phyloP scores from a whole-genome alignment of 257 asterid genomes.

The Penstemon davidsonii region DNA sequence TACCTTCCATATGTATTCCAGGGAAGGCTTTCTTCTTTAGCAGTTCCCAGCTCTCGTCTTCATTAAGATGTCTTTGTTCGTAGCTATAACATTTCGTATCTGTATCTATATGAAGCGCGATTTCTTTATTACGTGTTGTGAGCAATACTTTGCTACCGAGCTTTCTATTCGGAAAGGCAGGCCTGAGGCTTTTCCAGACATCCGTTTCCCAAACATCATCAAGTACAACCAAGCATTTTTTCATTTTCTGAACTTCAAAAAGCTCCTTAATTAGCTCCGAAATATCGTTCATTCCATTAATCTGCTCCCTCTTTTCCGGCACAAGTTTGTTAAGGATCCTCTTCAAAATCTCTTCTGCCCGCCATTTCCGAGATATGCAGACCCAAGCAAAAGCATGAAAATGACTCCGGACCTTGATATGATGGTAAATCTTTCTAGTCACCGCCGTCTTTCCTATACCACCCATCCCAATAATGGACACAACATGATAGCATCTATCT shows the following conservation, averaged over 20 bases:
- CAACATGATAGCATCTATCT: not conserved
- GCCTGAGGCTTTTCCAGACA: constrained; percentile 23
- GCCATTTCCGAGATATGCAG: constrained; percentile 28
- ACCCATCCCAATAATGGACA: constrained; percentile 35
- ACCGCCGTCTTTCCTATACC: constrained; percentile 40
- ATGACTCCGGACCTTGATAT: not conserved
- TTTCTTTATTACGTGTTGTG: constrained; percentile 26
- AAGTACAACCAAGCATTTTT: constrained; percentile 29
- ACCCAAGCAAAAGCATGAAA: constrained; percentile 32
- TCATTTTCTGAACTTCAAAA: constrained; percentile 16
- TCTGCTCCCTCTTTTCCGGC: constrained; percentile 20
- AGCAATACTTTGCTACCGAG: constrained; percentile 23
- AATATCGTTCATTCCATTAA: not conserved
- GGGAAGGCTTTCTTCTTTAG: constrained; percentile 22
- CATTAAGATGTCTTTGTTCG: constrained; percentile 13
- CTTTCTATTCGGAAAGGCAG: constrained; percentile 14
- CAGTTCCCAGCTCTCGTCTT: constrained; percentile 26
- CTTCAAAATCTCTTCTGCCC: constrained; percentile 15
- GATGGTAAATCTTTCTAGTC: constrained; percentile 30
- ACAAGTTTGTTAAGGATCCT: constrained; percentile 24
- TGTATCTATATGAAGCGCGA: constrained; percentile 22
- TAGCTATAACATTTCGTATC: constrained; percentile 1
- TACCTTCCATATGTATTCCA: constrained; percentile 6
- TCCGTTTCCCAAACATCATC: constrained; percentile 30
- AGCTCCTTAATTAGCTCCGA: constrained; percentile 27